Evolutionary conservation across 768 basidiomycete species (phyloP).

Genomic region (Xerocomellus chrysenteron): DNA sequence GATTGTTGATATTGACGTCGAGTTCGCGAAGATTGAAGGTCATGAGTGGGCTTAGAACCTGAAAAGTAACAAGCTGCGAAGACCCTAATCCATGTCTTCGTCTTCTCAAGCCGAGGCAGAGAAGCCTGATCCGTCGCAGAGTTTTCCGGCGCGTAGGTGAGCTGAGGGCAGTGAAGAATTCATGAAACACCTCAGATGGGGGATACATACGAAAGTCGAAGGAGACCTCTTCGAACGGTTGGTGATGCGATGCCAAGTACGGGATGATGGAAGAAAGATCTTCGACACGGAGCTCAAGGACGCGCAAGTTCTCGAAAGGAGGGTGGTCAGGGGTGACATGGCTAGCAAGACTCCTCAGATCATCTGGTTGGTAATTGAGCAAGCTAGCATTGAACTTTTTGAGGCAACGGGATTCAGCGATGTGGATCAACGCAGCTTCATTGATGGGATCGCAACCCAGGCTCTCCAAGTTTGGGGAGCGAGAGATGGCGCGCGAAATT

Average conservation of each 20-base stretch:
- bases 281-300: not conserved
- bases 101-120: no score
- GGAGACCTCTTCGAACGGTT: slow-evolving; percentile 6
- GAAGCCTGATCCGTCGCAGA: not conserved
- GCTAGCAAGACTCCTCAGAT: not conserved
- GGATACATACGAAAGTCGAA: not conserved
- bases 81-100: no score
- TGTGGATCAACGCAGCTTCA: slow-evolving; percentile 1
- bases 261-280: slow-evolving; percentile 9
- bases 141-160: not conserved
- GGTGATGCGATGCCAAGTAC: slow-evolving; percentile 1
- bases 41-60: slow-evolving; percentile 1
- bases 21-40: not conserved
- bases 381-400: not conserved
- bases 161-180: not conserved
- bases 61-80: not conserved
- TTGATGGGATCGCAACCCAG: not conserved
- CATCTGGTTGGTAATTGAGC: not conserved
- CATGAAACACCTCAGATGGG: not conserved
- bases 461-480: not conserved
- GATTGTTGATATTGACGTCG: not conserved
- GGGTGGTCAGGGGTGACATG: not conserved
- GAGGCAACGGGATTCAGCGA: not conserved
- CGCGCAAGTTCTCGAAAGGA: slow-evolving; percentile 9
- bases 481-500: slow-evolving; percentile 5